Evolutionary conservation across 352 stramenopile species (phyloP).

Genomic region (Pythium brassicae): DNA sequence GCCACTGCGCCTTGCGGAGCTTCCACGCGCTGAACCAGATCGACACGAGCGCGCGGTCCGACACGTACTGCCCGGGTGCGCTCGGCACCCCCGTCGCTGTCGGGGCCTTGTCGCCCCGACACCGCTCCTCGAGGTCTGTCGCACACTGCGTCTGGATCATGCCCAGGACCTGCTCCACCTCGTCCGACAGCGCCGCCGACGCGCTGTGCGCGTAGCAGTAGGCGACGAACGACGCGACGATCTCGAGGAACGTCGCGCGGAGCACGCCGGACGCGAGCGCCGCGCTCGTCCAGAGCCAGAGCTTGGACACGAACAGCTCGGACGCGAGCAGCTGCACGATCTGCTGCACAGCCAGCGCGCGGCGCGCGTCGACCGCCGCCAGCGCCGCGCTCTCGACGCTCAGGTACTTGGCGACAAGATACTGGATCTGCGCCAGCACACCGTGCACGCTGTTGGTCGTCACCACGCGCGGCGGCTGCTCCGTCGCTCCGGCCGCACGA

Average conservation of each 20-base stretch:
- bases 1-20: conserved; percentile 9
- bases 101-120: neutral
- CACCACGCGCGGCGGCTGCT: conserved; percentile 7
- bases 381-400: neutral
- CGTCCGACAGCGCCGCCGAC: conserved; percentile 13
- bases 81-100: neutral
- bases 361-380: conserved; percentile 5
- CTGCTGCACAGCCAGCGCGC: conserved; percentile 10
- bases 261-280: conserved; percentile 31
- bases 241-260: conserved; percentile 45
- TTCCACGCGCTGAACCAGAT: conserved; percentile 32
- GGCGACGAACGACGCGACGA: conserved; percentile 35
- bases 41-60: conserved; percentile 42
- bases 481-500: neutral
- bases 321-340: conserved; percentile 27
- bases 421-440: conserved; percentile 53
- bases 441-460: conserved; percentile 69
- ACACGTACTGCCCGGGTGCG: conserved; percentile 33
- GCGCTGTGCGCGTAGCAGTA: conserved; percentile 20
- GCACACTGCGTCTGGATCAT: conserved; percentile 24
- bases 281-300: conserved; percentile 42
- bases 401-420: conserved; percentile 41
- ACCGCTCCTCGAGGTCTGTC: conserved; percentile 26
- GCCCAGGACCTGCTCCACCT: conserved; percentile 11
- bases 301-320: conserved; percentile 32